Evolutionary conservation across 148 eudicot genomes (phyloP).

Genomic region (Mesembryanthemum crystallinum): DNA sequence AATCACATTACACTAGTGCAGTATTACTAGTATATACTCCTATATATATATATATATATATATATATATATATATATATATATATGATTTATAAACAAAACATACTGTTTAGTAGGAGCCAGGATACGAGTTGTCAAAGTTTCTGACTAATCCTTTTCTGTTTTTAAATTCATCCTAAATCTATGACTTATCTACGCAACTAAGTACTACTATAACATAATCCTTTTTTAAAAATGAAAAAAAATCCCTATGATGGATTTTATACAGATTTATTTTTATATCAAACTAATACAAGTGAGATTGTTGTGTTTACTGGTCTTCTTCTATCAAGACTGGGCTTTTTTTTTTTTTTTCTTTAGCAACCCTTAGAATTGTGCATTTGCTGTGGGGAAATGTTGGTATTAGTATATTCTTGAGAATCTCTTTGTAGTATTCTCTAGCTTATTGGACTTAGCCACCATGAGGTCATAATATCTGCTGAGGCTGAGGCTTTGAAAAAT

Average conservation of each 20-base stretch:
- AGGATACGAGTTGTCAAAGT: slow-evolving; percentile 1
- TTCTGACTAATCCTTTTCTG: slow-evolving; percentile 1
- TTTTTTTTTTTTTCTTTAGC: too few relatives aligned
- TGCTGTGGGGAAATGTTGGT: neutral
- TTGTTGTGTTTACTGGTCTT: neutral
- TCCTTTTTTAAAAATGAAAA: too few relatives aligned
- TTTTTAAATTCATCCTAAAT: slow-evolving; percentile 5
- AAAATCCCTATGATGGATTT: neutral
- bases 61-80: too few relatives aligned
- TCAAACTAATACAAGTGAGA: neutral
- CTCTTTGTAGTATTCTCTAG: neutral
- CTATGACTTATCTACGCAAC: slow-evolving; percentile 14
- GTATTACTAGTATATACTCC: too few relatives aligned
- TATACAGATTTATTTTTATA: neutral
- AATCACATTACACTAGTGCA: too few relatives aligned
- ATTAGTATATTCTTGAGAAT: neutral
- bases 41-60: too few relatives aligned
- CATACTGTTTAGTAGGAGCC: neutral
- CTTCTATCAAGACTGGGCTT: slow-evolving; percentile 1
- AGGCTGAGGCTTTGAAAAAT: neutral
- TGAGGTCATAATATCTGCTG: slow-evolving; percentile 9
- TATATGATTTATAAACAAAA: too few relatives aligned
- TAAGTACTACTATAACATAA: slow-evolving; percentile 18
- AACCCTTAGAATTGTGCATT: slow-evolving; percentile 1
- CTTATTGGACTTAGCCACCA: neutral